Evolutionary conservation across 345 rosid species (phyloP).

Genomic region (Bruguiera parviflora): DNA sequence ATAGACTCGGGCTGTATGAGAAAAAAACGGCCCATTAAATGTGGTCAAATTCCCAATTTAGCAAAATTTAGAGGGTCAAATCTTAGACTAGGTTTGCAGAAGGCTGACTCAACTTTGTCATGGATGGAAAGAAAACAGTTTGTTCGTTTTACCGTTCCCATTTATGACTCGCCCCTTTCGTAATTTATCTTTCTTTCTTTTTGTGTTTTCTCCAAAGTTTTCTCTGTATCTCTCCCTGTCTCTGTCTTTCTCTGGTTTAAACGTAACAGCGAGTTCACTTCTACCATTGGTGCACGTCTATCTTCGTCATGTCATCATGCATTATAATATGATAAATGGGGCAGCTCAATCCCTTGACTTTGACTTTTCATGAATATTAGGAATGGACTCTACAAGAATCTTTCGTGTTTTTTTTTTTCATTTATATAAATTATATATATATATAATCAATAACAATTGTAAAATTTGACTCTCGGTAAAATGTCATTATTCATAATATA

Average conservation of each 20-base stretch:
- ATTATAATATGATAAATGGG: no score
- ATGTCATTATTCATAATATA: no score
- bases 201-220: not conserved
- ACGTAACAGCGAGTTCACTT: constrained; percentile 5
- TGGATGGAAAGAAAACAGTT: constrained; percentile 32
- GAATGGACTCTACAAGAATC: no score
- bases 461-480: no score
- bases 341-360: no score
- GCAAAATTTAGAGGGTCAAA: constrained; percentile 19
- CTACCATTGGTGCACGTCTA: constrained; percentile 19
- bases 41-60: constrained; percentile 17
- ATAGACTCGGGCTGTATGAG: constrained; percentile 69
- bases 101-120: constrained; percentile 24
- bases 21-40: constrained; percentile 22
- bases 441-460: no score
- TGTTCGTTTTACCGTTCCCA: not conserved
- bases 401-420: no score
- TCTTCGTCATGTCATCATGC: not conserved
- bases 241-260: not conserved
- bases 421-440: no score
- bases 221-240: not conserved
- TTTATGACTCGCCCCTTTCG: not conserved
- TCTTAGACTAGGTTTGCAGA: constrained; percentile 3
- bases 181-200: not conserved
- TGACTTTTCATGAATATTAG: no score